A percentile compares a stretch with the other conserved stretches of the same genome.
Evolutionary conservation across 2,329 filamentous ascomycete species (phyloP).

Genomic region (Penicillium sp.): DNA sequence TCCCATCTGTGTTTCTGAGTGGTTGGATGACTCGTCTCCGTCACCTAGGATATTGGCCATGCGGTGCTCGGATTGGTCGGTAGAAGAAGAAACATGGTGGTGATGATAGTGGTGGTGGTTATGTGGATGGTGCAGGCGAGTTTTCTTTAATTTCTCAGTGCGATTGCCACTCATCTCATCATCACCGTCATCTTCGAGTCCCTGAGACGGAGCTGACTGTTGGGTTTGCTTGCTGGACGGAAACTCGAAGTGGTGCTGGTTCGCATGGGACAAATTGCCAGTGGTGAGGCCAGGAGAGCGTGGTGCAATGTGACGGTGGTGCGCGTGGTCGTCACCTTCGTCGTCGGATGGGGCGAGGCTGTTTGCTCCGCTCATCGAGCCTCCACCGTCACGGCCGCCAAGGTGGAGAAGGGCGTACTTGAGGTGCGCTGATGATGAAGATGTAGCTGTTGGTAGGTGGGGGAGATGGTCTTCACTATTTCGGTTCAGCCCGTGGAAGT

Average conservation of each 20-base stretch:
- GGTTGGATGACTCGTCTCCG: conserved; percentile 25
- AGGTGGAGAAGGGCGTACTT: conserved; percentile 37
- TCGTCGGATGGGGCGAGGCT: conserved; percentile 38
- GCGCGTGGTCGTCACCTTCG: conserved; percentile 28
- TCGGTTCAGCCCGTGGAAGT: conserved; percentile 23
- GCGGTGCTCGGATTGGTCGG: conserved; percentile 15
- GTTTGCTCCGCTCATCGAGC: conserved; percentile 46
- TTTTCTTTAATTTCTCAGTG: conserved; percentile 21
- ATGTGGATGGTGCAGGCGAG: conserved; percentile 19
- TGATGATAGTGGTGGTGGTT: conserved; percentile 23
- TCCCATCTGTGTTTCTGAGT: conserved; percentile 30
- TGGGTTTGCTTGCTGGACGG: conserved; percentile 8
- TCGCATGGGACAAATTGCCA: conserved; percentile 1
- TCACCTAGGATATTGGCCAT: conserved; percentile 33
- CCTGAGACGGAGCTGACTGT: conserved; percentile 26
- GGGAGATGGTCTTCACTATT: conserved; percentile 32
- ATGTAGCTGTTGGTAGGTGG: conserved; percentile 24
- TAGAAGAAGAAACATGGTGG: conserved; percentile 14
- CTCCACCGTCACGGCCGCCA: conserved; percentile 47
- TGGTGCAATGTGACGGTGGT: conserved; percentile 8
- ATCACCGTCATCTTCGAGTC: conserved; percentile 37
- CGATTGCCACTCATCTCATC: conserved; percentile 35
- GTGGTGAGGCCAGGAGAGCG: not conserved
- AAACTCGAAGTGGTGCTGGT: conserved; percentile 4
- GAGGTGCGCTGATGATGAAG: conserved; percentile 18